A percentile compares a stretch with the other conserved stretches of the same genome.
These are phyloP conservation scores for Teunomyces stri DNA, from an alignment of 805 yeast genomes.

Conservation along the genomic window DNA sequence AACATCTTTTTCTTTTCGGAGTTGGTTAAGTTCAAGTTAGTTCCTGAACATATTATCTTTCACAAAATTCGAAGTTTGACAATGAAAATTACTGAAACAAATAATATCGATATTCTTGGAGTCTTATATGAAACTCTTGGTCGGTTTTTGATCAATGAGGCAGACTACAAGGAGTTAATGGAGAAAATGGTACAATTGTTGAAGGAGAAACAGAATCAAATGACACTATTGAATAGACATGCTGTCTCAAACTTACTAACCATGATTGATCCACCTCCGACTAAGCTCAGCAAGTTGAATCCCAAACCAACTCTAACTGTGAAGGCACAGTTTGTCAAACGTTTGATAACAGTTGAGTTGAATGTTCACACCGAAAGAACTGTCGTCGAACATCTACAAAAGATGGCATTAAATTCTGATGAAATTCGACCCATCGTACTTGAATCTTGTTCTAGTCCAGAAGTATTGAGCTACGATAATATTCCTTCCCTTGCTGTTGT, in stretches of 20 bases:
- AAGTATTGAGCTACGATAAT: constrained; percentile 57
- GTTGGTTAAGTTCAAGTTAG: constrained; percentile 68
- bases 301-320: constrained; percentile 24
- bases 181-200: constrained; percentile 59
- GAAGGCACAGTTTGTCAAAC: constrained; percentile 32
- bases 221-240: constrained; percentile 49
- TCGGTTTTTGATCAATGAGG: constrained; percentile 53
- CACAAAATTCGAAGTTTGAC: constrained; percentile 68
- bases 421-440: constrained; percentile 29
- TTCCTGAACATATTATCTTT: constrained; percentile 69
- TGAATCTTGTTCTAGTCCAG: constrained; percentile 56
- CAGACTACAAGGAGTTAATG: constrained; percentile 59
- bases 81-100: constrained; percentile 46
- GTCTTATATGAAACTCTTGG: constrained; percentile 77
- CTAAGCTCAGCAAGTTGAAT: constrained; percentile 24
- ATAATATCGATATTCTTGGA: constrained; percentile 66
- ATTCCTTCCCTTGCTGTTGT: constrained; percentile 25
- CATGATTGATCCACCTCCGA: constrained; percentile 54
- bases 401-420: constrained; percentile 47
- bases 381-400: constrained; percentile 29
- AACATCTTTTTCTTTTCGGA: constrained; percentile 68
- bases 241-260: constrained; percentile 57
- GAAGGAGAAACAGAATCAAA: constrained; percentile 47
- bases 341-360: constrained; percentile 53
- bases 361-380: constrained; percentile 24